These are phyloP conservation scores for Tilletiopsis washingtonensis DNA, from an alignment of 1,284 basidiomycete species.

Conservation along the genomic window DNA sequence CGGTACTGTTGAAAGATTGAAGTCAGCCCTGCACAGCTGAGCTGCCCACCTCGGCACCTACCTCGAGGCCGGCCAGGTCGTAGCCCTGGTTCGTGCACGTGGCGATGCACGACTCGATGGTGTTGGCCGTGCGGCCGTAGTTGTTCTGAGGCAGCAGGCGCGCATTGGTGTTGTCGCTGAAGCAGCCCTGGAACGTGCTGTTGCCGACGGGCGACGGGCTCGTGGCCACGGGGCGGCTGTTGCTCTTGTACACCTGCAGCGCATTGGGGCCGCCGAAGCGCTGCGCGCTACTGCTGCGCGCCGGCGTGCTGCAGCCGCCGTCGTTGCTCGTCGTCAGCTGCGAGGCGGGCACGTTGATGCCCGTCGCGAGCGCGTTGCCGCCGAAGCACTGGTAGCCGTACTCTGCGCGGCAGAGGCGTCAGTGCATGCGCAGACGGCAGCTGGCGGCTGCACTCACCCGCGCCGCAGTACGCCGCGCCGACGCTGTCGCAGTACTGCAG, in stretches of 20 bases:
- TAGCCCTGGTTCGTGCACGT: background rate
- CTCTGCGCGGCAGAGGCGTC: no score
- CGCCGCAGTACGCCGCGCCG: no score
- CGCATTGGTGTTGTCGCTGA: background rate
- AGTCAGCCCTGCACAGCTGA: no score
- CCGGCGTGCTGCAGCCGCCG: background rate
- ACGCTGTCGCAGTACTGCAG: no score
- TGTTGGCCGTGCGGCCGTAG: background rate
- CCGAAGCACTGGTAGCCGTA: background rate
- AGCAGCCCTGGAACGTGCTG: background rate
- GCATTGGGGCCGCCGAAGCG: background rate
- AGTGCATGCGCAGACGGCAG: no score
- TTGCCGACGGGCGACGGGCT: background rate
- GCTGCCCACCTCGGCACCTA: no score
- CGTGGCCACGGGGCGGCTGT: background rate
- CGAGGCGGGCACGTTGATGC: background rate
- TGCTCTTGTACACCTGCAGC: background rate
- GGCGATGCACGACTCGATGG: background rate
- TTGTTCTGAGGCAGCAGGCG: background rate
- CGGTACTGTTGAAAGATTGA: no score
- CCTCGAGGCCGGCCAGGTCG: background rate
- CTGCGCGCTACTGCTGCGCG: background rate
- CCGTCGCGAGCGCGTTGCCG: background rate
- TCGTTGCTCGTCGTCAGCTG: background rate
- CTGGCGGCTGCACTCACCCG: no score